These are phyloP conservation scores for Rhodomyrtus psidioides DNA, from an alignment of 441 rosid genomes.

Conservation along the genomic window DNA sequence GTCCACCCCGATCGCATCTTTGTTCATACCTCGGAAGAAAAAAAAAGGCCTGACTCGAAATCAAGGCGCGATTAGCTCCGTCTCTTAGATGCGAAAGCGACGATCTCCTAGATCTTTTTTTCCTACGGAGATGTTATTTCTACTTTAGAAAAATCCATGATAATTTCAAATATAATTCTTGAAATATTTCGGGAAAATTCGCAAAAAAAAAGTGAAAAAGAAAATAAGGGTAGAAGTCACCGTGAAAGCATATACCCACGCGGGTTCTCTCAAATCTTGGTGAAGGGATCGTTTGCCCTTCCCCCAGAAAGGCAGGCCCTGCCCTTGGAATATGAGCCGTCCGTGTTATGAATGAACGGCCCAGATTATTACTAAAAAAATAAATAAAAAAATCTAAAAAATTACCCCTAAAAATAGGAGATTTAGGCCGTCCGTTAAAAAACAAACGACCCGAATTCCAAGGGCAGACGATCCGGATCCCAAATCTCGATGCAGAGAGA, in stretches of 20 bases:
- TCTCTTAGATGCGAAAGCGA: not conserved
- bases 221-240: not conserved
- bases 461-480: too few relatives aligned
- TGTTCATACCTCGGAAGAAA: not conserved
- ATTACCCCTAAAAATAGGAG: too few relatives aligned
- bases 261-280: not conserved
- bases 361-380: too few relatives aligned
- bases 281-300: too few relatives aligned
- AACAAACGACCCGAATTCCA: too few relatives aligned
- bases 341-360: too few relatives aligned
- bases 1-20: not conserved
- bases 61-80: not conserved
- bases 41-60: not conserved
- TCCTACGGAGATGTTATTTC: not conserved
- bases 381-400: too few relatives aligned
- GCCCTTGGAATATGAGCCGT: too few relatives aligned
- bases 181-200: not conserved
- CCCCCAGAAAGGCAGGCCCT: too few relatives aligned
- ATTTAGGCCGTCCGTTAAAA: too few relatives aligned
- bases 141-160: not conserved
- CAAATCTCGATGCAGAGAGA: not conserved
- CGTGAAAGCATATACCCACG: not conserved
- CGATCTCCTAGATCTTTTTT: not conserved
- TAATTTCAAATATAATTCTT: not conserved
- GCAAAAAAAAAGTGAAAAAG: not conserved